Evolutionary conservation across 495 filamentous ascomycete genomes (phyloP).

Genomic region (Talaromyces nanjingensis): DNA sequence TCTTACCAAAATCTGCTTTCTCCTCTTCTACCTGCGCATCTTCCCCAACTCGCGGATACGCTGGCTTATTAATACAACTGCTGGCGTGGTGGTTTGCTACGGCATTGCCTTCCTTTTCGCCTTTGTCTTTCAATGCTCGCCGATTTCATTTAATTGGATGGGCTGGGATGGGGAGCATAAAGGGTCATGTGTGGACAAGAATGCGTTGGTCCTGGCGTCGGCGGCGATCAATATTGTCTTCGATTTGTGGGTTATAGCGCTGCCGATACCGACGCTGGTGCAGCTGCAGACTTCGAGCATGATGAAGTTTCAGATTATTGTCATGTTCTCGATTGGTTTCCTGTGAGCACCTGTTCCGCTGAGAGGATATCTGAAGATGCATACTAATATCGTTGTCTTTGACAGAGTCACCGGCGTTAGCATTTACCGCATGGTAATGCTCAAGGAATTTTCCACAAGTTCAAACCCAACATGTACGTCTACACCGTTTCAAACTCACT

Average conservation of each 20-base stretch:
- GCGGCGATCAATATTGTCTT: constrained; percentile 45
- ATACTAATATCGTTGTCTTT: too few species aligned
- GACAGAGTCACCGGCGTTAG: constrained; percentile 33
- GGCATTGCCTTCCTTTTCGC: constrained; percentile 24
- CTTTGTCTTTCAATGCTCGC: constrained; percentile 27
- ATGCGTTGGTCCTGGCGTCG: constrained; percentile 37
- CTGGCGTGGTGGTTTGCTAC: constrained; percentile 22
- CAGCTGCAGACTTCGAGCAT: constrained; percentile 30
- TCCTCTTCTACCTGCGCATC: constrained; percentile 28
- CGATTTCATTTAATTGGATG: constrained; percentile 29
- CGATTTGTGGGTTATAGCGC: constrained; percentile 43
- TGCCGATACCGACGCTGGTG: constrained; percentile 32
- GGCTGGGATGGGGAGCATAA: constrained; percentile 26
- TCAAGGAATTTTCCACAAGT: constrained; percentile 18
- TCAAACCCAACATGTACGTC: constrained; percentile 30
- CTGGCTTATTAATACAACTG: constrained; percentile 15
- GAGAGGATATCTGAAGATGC: background rate
- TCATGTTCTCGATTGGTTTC: constrained; percentile 35
- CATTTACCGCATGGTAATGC: constrained; percentile 29
- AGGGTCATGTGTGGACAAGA: constrained; percentile 40
- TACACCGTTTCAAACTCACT: too few species aligned
- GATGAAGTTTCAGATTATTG: constrained; percentile 27
- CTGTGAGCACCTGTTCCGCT: constrained; percentile 23
- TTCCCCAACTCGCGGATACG: constrained; percentile 21
- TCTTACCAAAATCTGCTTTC: constrained; percentile 15